Percentiles rank a stretch among this genome's conserved stretches.
phyloP scores from a whole-genome alignment of 1,284 basidiomycete genomes.

The Papiliotrema fonsecae region DNA sequence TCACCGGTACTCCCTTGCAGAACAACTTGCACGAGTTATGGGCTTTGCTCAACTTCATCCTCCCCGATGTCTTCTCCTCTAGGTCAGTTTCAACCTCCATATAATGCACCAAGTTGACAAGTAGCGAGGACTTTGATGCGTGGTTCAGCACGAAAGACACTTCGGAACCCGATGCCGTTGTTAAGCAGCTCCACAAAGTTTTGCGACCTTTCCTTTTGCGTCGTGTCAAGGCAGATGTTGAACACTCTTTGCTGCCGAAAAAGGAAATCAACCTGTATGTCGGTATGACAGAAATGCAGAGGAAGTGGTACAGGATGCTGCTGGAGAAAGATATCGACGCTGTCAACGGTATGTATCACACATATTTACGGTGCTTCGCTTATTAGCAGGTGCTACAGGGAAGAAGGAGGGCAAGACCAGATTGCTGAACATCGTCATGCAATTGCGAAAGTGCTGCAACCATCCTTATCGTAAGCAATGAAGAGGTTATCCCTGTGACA shows the following conservation, averaged over 20 bases:
- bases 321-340: slow-evolving; percentile 99
- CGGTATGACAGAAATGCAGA: slow-evolving; percentile 95
- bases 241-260: slow-evolving; percentile 93
- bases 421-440: slow-evolving; percentile 99
- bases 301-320: slow-evolving; percentile 94
- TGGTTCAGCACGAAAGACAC: slow-evolving; percentile 73
- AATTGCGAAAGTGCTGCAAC: slow-evolving; percentile 62
- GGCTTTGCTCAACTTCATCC: slow-evolving; percentile 91
- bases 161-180: slow-evolving; percentile 75
- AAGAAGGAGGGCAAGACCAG: slow-evolving; percentile 99
- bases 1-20: slow-evolving; percentile 95
- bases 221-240: slow-evolving; percentile 94
- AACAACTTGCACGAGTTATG: slow-evolving; percentile 98
- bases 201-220: slow-evolving; percentile 89
- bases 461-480: slow-evolving; percentile 53
- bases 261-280: slow-evolving; percentile 99
- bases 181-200: slow-evolving; percentile 97
- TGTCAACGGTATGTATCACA: slow-evolving; percentile 88
- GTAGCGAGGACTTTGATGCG: slow-evolving; percentile 70
- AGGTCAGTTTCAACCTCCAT: slow-evolving; percentile 18
- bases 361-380: slow-evolving; percentile 4
- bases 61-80: slow-evolving; percentile 55
- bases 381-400: slow-evolving; percentile 64
- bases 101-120: neutral
- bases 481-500: neutral